Evolutionary conservation across 129 eudicot genomes (phyloP), one percentile per base, ranked within the genome.

Genomic region (Dittrichia graveolens): DNA sequence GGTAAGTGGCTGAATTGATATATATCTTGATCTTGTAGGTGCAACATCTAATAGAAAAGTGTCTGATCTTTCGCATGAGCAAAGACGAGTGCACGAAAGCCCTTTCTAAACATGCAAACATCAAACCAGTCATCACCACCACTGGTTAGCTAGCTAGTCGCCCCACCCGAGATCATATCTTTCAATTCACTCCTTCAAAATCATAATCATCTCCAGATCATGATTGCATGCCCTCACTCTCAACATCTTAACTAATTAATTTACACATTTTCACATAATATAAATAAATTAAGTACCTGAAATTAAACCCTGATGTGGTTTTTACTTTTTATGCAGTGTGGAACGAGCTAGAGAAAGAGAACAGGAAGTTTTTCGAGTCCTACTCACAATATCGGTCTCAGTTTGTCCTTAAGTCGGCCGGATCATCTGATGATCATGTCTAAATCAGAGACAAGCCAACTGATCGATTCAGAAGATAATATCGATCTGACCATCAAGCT

Each of bases 11-110:
- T 24, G 31, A 24, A 24, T 24, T 24, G 31, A 24, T 24, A 24
- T 24, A 24, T 52, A 0, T 42, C 18, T 7, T 63, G 54, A 39
- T 9, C 48, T 18, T 78, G 35, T 60, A 90, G 96, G 96, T 90
- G 73, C 96, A 90, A 47, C 96, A 90, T 84, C 83, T 90, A 85
- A 90, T 90, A 8, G 96, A 90, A 75, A 90, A 87, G 83, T 90
- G 96, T 73, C 61, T 90, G 91, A 90, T 85, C 75, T 90, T 87
- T 80, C 85, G 79, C 62, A 90, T 90, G 96, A 85, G 75, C 19
- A 90, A 90, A 83, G 96, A 90, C 54, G 96, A 90, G 78, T 90
- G 96, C 96, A 79, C 85, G 79, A 94, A 87, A 69, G 95, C 89
- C 40, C 85, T 90, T 61, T 85, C 82, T 49, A 90, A 85, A 73